Evolutionary conservation across 495 filamentous ascomycete genomes (phyloP).

Genomic region (Mytilinidion resinicola): DNA sequence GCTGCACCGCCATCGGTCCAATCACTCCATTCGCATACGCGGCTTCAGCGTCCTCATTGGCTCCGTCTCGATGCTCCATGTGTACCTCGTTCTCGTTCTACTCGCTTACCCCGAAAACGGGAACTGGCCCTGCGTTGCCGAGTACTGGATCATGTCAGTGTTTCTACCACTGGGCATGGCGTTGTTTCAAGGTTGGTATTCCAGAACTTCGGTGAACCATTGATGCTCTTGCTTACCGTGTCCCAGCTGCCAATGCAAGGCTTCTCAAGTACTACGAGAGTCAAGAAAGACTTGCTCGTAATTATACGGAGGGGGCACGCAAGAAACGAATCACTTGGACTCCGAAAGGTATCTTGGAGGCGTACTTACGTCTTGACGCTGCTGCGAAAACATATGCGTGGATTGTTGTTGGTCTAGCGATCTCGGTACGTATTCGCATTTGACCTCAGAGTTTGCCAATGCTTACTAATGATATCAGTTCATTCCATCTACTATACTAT

Average conservation of each 20-base stretch:
- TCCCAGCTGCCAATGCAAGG: conserved; percentile 27
- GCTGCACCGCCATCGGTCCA: conserved; percentile 49
- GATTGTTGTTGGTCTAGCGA: conserved; percentile 19
- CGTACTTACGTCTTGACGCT: conserved; percentile 41
- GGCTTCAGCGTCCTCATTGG: conserved; percentile 53
- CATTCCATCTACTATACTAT: conserved; percentile 53
- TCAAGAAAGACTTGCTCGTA: conserved; percentile 15
- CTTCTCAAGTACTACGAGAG: conserved; percentile 28
- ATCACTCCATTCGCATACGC: conserved; percentile 57
- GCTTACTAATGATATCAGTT: conserved; percentile 42
- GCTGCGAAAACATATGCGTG: conserved; percentile 36
- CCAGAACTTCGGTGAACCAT: not conserved
- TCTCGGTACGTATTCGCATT: conserved; percentile 18
- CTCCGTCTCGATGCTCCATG: conserved; percentile 55
- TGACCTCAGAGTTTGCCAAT: not conserved
- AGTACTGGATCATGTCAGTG: conserved; percentile 72
- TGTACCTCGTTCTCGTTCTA: conserved; percentile 56
- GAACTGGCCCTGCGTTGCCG: conserved; percentile 48
- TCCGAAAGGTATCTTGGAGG: conserved; percentile 19
- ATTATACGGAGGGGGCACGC: conserved; percentile 20
- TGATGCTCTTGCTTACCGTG: not conserved
- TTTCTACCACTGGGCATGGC: conserved; percentile 65
- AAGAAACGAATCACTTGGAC: conserved; percentile 19
- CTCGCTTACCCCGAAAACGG: conserved; percentile 56
- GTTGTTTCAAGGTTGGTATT: conserved; percentile 54